Evolutionary conservation across 257 asterid species (phyloP), one percentile per base, ranked within the genome.

Genomic region (Anisodus tanguticus): DNA sequence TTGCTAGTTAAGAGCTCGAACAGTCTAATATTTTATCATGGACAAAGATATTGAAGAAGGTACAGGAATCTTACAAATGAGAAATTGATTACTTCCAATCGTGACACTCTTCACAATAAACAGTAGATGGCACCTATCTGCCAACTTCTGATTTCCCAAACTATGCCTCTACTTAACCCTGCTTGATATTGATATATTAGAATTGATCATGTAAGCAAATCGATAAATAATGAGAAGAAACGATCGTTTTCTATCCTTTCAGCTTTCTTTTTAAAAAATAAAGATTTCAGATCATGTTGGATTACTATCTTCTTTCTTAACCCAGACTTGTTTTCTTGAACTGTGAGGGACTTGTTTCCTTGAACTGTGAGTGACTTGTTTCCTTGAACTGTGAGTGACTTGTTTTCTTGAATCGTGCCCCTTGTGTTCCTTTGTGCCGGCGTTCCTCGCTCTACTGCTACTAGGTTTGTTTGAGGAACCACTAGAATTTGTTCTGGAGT

Each of bases 351-450:
- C 26, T 22, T 31, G 35, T 31, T 31, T 31, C 35, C 35, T 31
- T 31, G 35, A 31, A 31, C 35, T 31, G 35, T 89, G 94, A 84
- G 90, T 89, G 63, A 3, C 91, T 87, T 90, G 96, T 19, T 91
- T 92, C 84, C 92, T 90, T 57, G 95, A 74, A 86, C 84, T 87
- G 11, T 89, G 91, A 84, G 89, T 86, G 41, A 3, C 91, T 87
- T 90, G 96, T 26, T 91, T 92, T 86, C 92, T 90, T 69, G 95
- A 78, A 86, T 84, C 87, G 13, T 88, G 89, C 58, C 94, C 83
- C 87, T 89, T 85, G 72, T 89, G 91, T 88, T 80, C 91, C 90
- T 91, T 91, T 62, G 78, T 37, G 66, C 86, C 78, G 57, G 84
- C 80, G 69, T 90, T 87, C 87, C 83, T 83, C 39, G 85, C 91